phyloP scores from a whole-genome alignment of 108 stramenopile genomes.

The Cyclotella baltica region DNA sequence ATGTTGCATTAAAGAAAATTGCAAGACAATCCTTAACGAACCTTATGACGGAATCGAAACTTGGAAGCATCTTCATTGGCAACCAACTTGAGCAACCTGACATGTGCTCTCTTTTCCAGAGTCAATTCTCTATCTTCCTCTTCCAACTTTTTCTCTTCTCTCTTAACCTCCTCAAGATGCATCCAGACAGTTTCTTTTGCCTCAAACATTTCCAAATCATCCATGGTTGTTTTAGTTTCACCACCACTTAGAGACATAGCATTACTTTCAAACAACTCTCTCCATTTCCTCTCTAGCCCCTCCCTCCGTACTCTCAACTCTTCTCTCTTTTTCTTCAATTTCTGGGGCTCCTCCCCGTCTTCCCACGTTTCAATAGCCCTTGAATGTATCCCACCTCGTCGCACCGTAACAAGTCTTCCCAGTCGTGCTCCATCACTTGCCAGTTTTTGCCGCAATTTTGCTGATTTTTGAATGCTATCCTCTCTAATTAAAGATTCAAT shows the following conservation, averaged over 20 bases:
- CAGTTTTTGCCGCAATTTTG: conserved; percentile 67
- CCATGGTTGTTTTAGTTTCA: not conserved
- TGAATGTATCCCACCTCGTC: conserved; percentile 46
- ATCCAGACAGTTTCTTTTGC: conserved; percentile 66
- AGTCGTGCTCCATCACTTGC: conserved; percentile 83
- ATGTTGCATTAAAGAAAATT: not conserved
- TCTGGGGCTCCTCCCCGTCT: conserved; percentile 76
- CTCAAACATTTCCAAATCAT: conserved; percentile 61
- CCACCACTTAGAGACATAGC: not conserved
- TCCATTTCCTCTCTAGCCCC: conserved; percentile 40
- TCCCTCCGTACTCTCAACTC: conserved; percentile 56
- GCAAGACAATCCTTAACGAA: conserved; percentile 29
- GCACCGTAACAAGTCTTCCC: conserved; percentile 70
- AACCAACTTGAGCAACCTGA: conserved; percentile 79
- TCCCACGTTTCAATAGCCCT: conserved; percentile 76
- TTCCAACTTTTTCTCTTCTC: conserved; percentile 64
- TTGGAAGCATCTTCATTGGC: conserved; percentile 86
- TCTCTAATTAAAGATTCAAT: conserved; percentile 72
- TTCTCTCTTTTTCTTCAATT: conserved; percentile 51
- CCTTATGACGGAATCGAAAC: conserved; percentile 74
- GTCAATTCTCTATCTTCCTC: conserved; percentile 72
- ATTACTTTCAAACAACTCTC: conserved; percentile 5
- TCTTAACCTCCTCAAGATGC: conserved; percentile 66
- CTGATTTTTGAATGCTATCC: conserved; percentile 59
- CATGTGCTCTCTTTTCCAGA: conserved; percentile 79